Percentiles rank a stretch among this genome's conserved stretches.
Evolutionary conservation across 108 stramenopile species (phyloP).

Genomic region (Cyclotella choctawhatcheeana): DNA sequence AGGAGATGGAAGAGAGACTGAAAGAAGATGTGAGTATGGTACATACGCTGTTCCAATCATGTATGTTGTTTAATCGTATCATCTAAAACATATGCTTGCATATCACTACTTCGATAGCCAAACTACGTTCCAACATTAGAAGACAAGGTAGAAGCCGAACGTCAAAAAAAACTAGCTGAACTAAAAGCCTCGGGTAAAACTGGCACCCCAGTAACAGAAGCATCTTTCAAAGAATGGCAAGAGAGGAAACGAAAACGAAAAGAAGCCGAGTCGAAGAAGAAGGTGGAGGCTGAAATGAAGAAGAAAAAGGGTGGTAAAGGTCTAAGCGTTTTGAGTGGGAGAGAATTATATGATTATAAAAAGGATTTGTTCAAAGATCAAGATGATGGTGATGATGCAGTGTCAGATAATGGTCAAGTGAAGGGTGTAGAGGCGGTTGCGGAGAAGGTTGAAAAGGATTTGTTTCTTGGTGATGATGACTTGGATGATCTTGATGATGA

Average conservation of each 20-base stretch:
- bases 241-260: conserved; percentile 82
- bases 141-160: conserved; percentile 86
- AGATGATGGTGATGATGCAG: conserved; percentile 58
- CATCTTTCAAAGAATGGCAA: conserved; percentile 84
- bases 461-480: conserved; percentile 88
- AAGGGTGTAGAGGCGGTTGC: conserved; percentile 62
- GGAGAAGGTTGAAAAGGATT: conserved; percentile 70
- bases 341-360: conserved; percentile 90
- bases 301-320: conserved; percentile 95
- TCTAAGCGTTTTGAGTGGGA: conserved; percentile 78
- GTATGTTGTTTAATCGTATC: background rate
- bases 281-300: conserved; percentile 84
- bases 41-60: background rate
- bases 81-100: background rate
- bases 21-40: conserved; percentile 83
- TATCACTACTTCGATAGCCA: conserved; percentile 43
- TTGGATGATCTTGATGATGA: conserved; percentile 88
- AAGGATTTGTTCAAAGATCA: conserved; percentile 77
- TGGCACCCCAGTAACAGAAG: conserved; percentile 86
- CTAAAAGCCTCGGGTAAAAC: conserved; percentile 70
- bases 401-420: conserved; percentile 4
- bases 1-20: conserved; percentile 87
- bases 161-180: conserved; percentile 85
- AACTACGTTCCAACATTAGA: conserved; percentile 92
- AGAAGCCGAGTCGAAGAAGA: conserved; percentile 74